These are phyloP conservation scores for Ilex aquifolium DNA, from an alignment of 257 asterid genomes.

Conservation along the genomic window DNA sequence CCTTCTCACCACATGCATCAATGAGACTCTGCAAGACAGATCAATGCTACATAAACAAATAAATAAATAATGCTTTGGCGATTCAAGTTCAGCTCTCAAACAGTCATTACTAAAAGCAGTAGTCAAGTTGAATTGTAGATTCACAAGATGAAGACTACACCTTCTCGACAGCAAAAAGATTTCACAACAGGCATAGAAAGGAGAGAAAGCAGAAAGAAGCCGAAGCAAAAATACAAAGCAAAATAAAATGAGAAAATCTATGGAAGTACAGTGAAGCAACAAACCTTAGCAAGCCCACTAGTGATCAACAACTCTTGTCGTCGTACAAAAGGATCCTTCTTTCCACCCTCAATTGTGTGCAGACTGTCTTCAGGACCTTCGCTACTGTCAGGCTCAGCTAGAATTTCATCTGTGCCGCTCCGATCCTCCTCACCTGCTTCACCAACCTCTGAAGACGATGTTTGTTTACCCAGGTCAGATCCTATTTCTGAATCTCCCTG, in stretches of 20 bases:
- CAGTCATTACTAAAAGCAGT: neutral
- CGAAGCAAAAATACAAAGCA: neutral
- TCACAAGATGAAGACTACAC: neutral
- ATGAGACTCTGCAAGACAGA: conserved; percentile 63
- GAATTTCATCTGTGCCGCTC: conserved; percentile 21
- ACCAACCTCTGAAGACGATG: conserved; percentile 18
- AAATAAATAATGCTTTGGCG: neutral
- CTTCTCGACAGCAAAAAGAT: neutral
- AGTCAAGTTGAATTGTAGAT: neutral
- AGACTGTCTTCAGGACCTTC: conserved; percentile 7
- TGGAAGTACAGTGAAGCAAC: conserved; percentile 9
- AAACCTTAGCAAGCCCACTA: conserved; percentile 91
- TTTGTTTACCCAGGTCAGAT: conserved; percentile 2
- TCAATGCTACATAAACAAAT: neutral
- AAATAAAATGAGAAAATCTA: neutral
- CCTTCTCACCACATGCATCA: conserved; percentile 58
- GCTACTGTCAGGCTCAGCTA: conserved; percentile 11
- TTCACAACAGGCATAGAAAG: neutral
- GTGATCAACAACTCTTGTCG: conserved; percentile 76
- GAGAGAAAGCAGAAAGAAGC: neutral
- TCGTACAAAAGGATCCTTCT: conserved; percentile 76
- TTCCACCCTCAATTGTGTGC: conserved; percentile 52
- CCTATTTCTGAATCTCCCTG: conserved; percentile 31
- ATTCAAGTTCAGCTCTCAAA: neutral
- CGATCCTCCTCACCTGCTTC: conserved; percentile 36